Evolutionary conservation across 768 basidiomycete species (phyloP).

Genomic region (Lentinula sp.): DNA sequence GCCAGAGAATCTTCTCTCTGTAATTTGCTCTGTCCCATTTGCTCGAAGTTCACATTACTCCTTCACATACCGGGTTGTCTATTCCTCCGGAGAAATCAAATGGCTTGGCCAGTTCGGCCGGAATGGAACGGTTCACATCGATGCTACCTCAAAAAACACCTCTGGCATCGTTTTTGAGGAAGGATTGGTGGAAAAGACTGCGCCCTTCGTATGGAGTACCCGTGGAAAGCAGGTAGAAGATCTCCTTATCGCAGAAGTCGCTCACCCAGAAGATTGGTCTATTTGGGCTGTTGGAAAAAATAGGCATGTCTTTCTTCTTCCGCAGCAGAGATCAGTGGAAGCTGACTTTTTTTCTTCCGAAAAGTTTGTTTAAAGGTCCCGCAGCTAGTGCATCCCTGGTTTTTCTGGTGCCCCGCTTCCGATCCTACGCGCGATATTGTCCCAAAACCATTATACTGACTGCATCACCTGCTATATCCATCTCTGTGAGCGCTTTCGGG

Average conservation of each 20-base stretch:
- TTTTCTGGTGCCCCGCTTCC: conserved; percentile 23
- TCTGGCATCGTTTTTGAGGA: conserved; percentile 16
- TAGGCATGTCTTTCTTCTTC: conserved; percentile 13
- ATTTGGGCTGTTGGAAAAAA: conserved; percentile 15
- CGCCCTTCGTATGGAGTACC: conserved; percentile 5
- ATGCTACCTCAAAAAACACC: conserved; percentile 8
- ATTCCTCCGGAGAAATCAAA: conserved; percentile 32
- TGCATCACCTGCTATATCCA: conserved; percentile 19
- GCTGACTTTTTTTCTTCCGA: neutral
- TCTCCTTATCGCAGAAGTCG: conserved; percentile 16
- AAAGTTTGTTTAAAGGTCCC: conserved; percentile 14
- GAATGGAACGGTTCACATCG: conserved; percentile 35
- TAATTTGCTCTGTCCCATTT: conserved; percentile 6
- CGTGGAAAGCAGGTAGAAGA: conserved; percentile 1
- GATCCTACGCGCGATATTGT: conserved; percentile 11
- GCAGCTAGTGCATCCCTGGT: conserved; percentile 18
- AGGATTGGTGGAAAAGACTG: conserved; percentile 15
- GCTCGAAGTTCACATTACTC: conserved; percentile 19
- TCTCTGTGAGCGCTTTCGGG: conserved; percentile 20
- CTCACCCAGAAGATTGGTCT: conserved; percentile 16
- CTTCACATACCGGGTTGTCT: conserved; percentile 45
- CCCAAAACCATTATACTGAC: conserved; percentile 22
- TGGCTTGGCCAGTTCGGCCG: conserved; percentile 42
- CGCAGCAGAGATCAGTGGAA: neutral
- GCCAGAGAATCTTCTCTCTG: conserved; percentile 7